A percentile compares a stretch with the other conserved stretches of the same genome.
phyloP scores from a whole-genome alignment of 1,284 basidiomycete genomes.

The Moesziomyces aphidis region DNA sequence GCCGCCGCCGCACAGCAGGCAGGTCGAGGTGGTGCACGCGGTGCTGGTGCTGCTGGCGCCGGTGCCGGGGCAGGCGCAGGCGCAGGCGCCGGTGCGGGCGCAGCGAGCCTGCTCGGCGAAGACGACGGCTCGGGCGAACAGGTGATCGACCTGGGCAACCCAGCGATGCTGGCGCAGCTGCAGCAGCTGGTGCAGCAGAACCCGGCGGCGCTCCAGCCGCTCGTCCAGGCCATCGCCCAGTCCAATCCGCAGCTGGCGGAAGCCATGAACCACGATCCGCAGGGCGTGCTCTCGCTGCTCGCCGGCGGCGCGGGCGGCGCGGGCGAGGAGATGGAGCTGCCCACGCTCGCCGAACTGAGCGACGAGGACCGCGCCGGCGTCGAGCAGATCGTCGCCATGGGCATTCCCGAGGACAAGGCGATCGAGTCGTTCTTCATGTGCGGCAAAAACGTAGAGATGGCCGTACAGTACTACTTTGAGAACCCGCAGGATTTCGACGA shows the following conservation, averaged over 20 bases:
- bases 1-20: slow-evolving; percentile 64
- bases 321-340: slow-evolving; percentile 58
- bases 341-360: slow-evolving; percentile 54
- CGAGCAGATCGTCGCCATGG: slow-evolving; percentile 65
- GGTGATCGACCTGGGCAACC: slow-evolving; percentile 65
- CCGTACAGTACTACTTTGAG: slow-evolving; percentile 67
- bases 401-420: slow-evolving; percentile 63
- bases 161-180: slow-evolving; percentile 64
- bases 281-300: slow-evolving; percentile 63
- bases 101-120: slow-evolving; percentile 48
- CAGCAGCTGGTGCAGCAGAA: slow-evolving; percentile 63
- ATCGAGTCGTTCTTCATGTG: slow-evolving; percentile 67
- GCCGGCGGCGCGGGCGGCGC: slow-evolving; percentile 53
- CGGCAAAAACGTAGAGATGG: slow-evolving; percentile 66
- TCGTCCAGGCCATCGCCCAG: slow-evolving; percentile 66
- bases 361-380: slow-evolving; percentile 58
- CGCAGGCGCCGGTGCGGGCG: slow-evolving; percentile 25
- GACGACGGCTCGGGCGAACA: slow-evolving; percentile 62
- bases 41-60: slow-evolving; percentile 28
- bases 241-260: slow-evolving; percentile 65
- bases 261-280: slow-evolving; percentile 63
- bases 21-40: slow-evolving; percentile 27
- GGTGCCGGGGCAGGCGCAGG: too few species aligned
- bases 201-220: slow-evolving; percentile 64
- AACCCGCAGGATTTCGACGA: slow-evolving; percentile 59